Base-by-base conservation (phyloP, 2,329 filamentous ascomycete genomes). In the Thermothelomyces thermophilus region DNA sequence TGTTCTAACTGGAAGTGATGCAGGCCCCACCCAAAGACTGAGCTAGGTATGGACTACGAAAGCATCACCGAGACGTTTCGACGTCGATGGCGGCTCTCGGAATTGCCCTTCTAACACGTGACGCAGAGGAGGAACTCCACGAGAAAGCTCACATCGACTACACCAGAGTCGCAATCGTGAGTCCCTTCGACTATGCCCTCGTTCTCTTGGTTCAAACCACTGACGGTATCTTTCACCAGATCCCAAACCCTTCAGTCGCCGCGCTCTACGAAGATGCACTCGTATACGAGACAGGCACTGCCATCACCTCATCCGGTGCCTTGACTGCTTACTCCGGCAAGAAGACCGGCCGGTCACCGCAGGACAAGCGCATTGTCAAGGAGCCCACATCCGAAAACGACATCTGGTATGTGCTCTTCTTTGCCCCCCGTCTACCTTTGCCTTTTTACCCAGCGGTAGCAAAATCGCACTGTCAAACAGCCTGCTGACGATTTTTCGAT, bases 71-170 rank as follows among this genome's bases (percentile, higher is more conserved):
- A 17, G 10, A 14, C 6, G 6, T n/a, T 16, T 31, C 9, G 16
- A 36, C 24, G 13, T 17, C 31, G 28, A 14, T 10, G 31, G 26
- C 16, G 9, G 5, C 24, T 26, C 24, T 24, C 22, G n/a, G 17
- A 16, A 5, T 9, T 34, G 8, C n/a, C 5, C 28, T 37, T 41
- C 50, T 50, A 40, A 48, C 48, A 19, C 20, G 5, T 19, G 17
- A 30, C 14, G 46, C 58, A 74, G 78, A 98, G 75, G 90, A 97
- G 75, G 89, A 95, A 70, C 86, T 98, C 55, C 90, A 97, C 72
- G 89, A 96, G 73, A 90, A 86, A 67, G 93, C 93, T 61, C 91
- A 98, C 79, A 98, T 98, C 67, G 93, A 98, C 79, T 98, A 97
- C 70, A 87, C 97, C 73, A 87, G 90, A 67, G 93, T 98, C 65